Conservation (phyloP, 2,329 filamentous ascomycete species). For the Ceratocystis eucalypticola region DNA sequence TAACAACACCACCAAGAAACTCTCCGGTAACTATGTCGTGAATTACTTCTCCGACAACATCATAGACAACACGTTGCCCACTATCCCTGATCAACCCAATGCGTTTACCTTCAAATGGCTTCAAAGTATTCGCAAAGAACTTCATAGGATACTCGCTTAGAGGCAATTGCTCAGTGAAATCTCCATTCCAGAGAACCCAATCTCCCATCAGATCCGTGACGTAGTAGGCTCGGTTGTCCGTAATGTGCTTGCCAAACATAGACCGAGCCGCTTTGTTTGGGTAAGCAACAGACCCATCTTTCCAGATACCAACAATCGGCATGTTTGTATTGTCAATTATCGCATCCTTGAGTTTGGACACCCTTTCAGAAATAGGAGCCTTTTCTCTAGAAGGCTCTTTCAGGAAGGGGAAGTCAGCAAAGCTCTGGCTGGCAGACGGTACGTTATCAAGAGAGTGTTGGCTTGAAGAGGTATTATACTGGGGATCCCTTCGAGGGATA, state of each 20-base stretch:
- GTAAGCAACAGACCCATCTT: conserved; percentile 59
- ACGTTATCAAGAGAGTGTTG: background rate
- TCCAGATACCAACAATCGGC: conserved; percentile 69
- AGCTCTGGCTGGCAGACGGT: too few species aligned
- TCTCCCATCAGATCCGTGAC: conserved; percentile 41
- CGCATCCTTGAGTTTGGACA: conserved; percentile 62
- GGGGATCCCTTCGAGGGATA: background rate
- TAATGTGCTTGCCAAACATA: conserved; percentile 34
- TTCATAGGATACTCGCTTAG: conserved; percentile 54
- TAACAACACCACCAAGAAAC: conserved; percentile 58
- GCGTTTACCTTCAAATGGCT: conserved; percentile 43
- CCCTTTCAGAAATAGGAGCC: conserved; percentile 57
- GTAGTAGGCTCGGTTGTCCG: conserved; percentile 25
- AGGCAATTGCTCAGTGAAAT: conserved; percentile 47
- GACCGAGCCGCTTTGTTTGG: conserved; percentile 53
- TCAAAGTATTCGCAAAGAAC: conserved; percentile 46
- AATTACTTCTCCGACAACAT: conserved; percentile 54
- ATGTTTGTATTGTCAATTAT: conserved; percentile 61
- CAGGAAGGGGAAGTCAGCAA: background rate
- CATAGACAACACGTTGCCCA: conserved; percentile 43
- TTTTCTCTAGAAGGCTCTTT: conserved; percentile 23
- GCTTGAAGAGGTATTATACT: background rate
- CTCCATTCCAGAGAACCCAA: conserved; percentile 51
- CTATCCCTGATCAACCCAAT: conserved; percentile 47
- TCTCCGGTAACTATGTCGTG: conserved; percentile 53